phyloP scores from a whole-genome alignment of 2,329 filamentous ascomycete genomes.

The Fusarium chaquense region DNA sequence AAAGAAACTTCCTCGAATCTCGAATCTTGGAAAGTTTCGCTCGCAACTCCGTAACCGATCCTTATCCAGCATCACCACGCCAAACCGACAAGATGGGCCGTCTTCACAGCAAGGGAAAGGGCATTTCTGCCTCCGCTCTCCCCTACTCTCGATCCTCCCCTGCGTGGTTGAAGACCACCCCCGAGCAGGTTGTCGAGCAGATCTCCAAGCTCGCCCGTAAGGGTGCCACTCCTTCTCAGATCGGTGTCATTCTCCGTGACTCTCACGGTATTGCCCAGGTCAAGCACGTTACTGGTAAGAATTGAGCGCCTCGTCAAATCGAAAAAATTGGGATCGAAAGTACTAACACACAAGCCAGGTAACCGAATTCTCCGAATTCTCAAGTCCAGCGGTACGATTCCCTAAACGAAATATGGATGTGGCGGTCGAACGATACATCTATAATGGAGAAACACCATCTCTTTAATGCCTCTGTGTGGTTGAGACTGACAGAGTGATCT shows the following conservation, averaged over 20 bases:
- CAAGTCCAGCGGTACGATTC: slow-evolving; percentile 91
- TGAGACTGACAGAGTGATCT: slow-evolving; percentile 92
- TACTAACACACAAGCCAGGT: slow-evolving; percentile 68
- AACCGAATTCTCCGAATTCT: slow-evolving; percentile 99
- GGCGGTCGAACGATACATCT: slow-evolving; percentile 48
- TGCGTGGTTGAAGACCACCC: slow-evolving; percentile 98
- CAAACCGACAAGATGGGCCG: slow-evolving; percentile 82
- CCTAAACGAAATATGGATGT: slow-evolving; percentile 49
- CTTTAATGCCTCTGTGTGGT: slow-evolving; percentile 86
- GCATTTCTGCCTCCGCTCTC: slow-evolving; percentile 94
- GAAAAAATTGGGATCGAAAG: background rate
- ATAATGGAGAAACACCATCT: slow-evolving; percentile 42
- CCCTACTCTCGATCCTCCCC: slow-evolving; percentile 95
- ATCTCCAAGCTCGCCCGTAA: slow-evolving; percentile 99
- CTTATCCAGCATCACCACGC: slow-evolving; percentile 51
- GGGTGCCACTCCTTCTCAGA: slow-evolving; percentile 98
- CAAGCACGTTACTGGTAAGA: slow-evolving; percentile 94
- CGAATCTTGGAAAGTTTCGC: slow-evolving; percentile 28
- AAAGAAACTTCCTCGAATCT: slow-evolving; percentile 11
- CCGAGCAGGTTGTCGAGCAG: slow-evolving; percentile 98
- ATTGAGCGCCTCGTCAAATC: background rate
- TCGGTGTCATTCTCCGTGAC: slow-evolving; percentile 98
- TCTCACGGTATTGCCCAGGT: slow-evolving; percentile 98
- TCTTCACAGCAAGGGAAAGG: slow-evolving; percentile 99
- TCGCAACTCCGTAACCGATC: slow-evolving; percentile 56